Percentiles rank a stretch among this genome's conserved stretches.
Evolutionary conservation across 2,329 filamentous ascomycete genomes (phyloP).

Genomic region (Arthrobotrys pseudoclavata): DNA sequence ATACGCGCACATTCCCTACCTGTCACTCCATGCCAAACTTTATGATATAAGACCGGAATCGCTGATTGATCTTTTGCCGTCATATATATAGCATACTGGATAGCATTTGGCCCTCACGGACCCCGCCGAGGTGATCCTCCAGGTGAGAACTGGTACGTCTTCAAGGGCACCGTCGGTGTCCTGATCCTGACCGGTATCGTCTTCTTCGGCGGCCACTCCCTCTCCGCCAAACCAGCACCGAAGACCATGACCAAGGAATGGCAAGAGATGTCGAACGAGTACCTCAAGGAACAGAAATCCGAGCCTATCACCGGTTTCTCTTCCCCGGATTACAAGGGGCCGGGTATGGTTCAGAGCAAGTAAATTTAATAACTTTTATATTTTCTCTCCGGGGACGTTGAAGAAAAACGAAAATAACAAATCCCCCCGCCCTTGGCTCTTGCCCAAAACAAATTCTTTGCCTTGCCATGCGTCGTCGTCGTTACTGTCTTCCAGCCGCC

Average conservation of each 20-base stretch:
- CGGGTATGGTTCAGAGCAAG: slow-evolving; percentile 78
- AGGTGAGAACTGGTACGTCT: slow-evolving; percentile 84
- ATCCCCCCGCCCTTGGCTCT: not conserved
- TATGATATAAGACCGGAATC: slow-evolving; percentile 12
- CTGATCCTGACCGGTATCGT: slow-evolving; percentile 76
- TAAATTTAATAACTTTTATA: slow-evolving; percentile 26
- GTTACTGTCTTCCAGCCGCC: slow-evolving; percentile 12
- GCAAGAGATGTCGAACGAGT: slow-evolving; percentile 95
- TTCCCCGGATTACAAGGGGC: slow-evolving; percentile 81
- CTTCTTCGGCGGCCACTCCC: slow-evolving; percentile 77
- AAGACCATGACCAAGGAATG: slow-evolving; percentile 96
- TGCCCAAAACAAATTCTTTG: slow-evolving; percentile 2
- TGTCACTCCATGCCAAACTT: not conserved
- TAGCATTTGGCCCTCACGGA: slow-evolving; percentile 96
- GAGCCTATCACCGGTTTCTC: slow-evolving; percentile 89
- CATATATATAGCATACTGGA: slow-evolving; percentile 87
- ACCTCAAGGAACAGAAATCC: slow-evolving; percentile 85
- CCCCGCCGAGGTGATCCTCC: slow-evolving; percentile 86
- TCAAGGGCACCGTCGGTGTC: slow-evolving; percentile 79
- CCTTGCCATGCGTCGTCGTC: slow-evolving; percentile 2
- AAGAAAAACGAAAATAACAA: slow-evolving; percentile 2
- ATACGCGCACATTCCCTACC: not conserved
- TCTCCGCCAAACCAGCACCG: slow-evolving; percentile 79
- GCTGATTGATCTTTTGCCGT: not conserved
- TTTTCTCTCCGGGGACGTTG: not conserved